Base-by-base conservation (phyloP, 345 rosid genomes). In the Dipteronia dyeriana region DNA sequence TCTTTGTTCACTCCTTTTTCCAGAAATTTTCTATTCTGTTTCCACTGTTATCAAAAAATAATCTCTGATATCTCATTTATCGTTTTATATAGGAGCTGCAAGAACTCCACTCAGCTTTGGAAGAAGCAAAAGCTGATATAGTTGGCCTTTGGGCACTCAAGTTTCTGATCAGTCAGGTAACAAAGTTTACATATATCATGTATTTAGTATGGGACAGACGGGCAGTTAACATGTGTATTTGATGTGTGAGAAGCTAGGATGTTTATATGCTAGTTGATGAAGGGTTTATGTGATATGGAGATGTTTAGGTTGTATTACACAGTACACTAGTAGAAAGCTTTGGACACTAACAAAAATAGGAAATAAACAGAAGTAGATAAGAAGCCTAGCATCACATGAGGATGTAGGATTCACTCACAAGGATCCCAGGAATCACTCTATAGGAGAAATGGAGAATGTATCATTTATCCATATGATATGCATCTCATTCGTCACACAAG, bases 61-160 rank as follows among this genome's bases (percentile, higher is more conserved):
- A 39, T 62, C 19, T 78, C 29, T 60, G 12, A 22, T 39, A 20
- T 26, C 49, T 83, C 61, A 22, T 19, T 45, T 60, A 49, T 49
- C 25, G 61, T 66, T 51, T 29, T 77, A 51, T 81, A 13, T 81
- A 95, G 99, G 97, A 95, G 87, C 91, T 95, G 60, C 97, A 91
- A 85, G 97, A 95, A 76, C 88, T 95, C 65, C 89, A 93, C 86
- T 95, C 96, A 3, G 87, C 98, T 78, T 66, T 95, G 88, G 98
- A 93, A 85, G 98, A 95, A 88, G 98, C 94, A 76, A 93, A 95
- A 85, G 99, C 97, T 59, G 98, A 95, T 79, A 93, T 95, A 66
- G 99, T 91, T 84, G 99, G 99, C 56, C 92, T 95, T 73, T 95
- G 99, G 99, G 98, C 99, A 19, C 87, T 95, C 49, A 93, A 79